Evolutionary conservation across 768 basidiomycete species (phyloP).

Genomic region (Lactifluus volemus): DNA sequence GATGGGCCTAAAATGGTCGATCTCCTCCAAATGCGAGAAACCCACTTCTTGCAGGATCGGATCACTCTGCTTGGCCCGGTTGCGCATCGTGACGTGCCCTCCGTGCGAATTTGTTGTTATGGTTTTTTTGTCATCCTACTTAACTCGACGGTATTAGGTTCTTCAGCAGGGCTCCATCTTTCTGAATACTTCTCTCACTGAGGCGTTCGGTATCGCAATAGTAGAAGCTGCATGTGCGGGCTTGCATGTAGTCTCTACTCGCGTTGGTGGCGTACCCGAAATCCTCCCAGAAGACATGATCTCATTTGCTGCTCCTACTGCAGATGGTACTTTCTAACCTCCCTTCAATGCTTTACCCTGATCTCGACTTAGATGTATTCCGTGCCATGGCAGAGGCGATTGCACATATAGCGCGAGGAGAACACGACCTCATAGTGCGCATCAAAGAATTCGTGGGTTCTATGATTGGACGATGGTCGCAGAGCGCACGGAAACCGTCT

Average conservation of each 20-base stretch:
- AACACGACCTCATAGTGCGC: constrained; percentile 72
- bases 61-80: constrained; percentile 86
- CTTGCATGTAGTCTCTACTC: constrained; percentile 87
- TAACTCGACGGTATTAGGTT: constrained; percentile 40
- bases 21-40: constrained; percentile 92
- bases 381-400: constrained; percentile 79
- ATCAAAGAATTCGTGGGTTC: constrained; percentile 68
- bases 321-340: constrained; percentile 57
- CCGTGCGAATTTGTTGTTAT: constrained; percentile 27
- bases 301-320: constrained; percentile 88
- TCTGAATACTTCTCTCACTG: constrained; percentile 92
- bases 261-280: constrained; percentile 93
- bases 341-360: not conserved
- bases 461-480: constrained; percentile 85
- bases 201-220: constrained; percentile 95
- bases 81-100: constrained; percentile 71
- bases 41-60: constrained; percentile 78
- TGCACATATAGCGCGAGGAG: constrained; percentile 49
- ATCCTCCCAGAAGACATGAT: constrained; percentile 93
- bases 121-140: not conserved
- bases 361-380: constrained; percentile 56
- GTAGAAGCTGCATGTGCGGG: constrained; percentile 95
- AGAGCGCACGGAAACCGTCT: constrained; percentile 75
- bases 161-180: constrained; percentile 82
- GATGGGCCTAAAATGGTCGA: constrained; percentile 95